Percentiles rank a stretch among this genome's conserved stretches.
phyloP scores from a whole-genome alignment of 1,284 basidiomycete genomes.

The Cutaneotrichosporon sp. region DNA sequence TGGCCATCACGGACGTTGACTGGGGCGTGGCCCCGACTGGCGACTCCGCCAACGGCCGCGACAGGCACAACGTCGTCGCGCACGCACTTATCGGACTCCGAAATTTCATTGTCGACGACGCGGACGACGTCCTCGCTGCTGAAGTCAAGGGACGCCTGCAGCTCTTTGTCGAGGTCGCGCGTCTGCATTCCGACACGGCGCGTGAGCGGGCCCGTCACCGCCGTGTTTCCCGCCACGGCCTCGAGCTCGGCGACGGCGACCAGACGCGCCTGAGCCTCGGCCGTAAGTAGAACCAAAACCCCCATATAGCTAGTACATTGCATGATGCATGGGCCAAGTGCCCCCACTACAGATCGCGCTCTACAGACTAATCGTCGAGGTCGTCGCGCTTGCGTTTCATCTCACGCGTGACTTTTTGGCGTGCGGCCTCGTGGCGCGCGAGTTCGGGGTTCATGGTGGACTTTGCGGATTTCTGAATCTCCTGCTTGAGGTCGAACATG shows the following conservation, averaged over 20 bases:
- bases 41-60: not conserved
- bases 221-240: not conserved
- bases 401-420: conserved; percentile 77
- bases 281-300: not conserved
- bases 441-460: conserved; percentile 83
- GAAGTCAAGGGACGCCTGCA: conserved; percentile 5
- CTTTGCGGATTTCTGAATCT: conserved; percentile 86
- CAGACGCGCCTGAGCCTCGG: conserved; percentile 12
- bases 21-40: not conserved
- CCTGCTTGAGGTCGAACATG: conserved; percentile 66
- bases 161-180: not conserved
- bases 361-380: conserved; percentile 12
- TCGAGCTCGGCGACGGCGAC: not conserved
- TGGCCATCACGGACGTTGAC: not conserved
- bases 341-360: no score
- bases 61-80: no score
- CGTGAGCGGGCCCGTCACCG: not conserved
- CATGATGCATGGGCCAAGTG: not conserved
- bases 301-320: not conserved
- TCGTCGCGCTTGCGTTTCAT: conserved; percentile 59
- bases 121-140: not conserved
- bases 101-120: not conserved
- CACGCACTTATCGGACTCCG: not conserved
- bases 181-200: not conserved
- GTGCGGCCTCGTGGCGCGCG: conserved; percentile 81